These are phyloP conservation scores for Colletotrichum abscissum DNA, from an alignment of 2,329 filamentous ascomycete genomes.

Conservation along the genomic window DNA sequence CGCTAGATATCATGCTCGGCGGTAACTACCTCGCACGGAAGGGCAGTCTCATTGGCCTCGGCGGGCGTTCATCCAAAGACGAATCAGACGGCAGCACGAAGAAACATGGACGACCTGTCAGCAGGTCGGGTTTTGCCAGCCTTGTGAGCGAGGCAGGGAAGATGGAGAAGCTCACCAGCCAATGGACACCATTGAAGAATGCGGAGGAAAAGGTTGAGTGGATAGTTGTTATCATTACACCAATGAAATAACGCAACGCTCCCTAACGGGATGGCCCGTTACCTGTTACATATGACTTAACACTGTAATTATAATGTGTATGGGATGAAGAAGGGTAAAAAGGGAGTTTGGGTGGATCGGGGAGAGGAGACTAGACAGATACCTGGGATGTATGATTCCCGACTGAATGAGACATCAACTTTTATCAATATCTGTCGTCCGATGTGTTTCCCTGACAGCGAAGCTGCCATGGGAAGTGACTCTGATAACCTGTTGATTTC, in stretches of 20 bases:
- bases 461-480: too few relatives aligned
- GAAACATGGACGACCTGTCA: conserved; percentile 16
- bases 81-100: conserved; percentile 12
- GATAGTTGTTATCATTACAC: conserved; percentile 35
- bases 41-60: conserved; percentile 31
- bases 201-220: conserved; percentile 31
- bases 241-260: neutral
- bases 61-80: conserved; percentile 28
- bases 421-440: neutral
- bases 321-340: neutral
- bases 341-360: neutral
- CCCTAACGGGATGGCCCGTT: neutral
- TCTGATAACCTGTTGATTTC: neutral
- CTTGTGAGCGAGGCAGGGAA: conserved; percentile 25
- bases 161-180: conserved; percentile 30
- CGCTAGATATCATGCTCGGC: conserved; percentile 41
- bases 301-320: conserved; percentile 24
- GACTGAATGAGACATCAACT: neutral
- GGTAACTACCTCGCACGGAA: conserved; percentile 29
- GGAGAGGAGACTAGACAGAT: neutral
- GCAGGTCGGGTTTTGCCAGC: conserved; percentile 31
- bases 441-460: neutral
- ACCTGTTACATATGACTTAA: neutral
- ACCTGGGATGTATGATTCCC: neutral
- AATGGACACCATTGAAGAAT: conserved; percentile 37